Evolutionary conservation across 352 stramenopile species (phyloP).

Genomic region (Phytopythium litorale): DNA sequence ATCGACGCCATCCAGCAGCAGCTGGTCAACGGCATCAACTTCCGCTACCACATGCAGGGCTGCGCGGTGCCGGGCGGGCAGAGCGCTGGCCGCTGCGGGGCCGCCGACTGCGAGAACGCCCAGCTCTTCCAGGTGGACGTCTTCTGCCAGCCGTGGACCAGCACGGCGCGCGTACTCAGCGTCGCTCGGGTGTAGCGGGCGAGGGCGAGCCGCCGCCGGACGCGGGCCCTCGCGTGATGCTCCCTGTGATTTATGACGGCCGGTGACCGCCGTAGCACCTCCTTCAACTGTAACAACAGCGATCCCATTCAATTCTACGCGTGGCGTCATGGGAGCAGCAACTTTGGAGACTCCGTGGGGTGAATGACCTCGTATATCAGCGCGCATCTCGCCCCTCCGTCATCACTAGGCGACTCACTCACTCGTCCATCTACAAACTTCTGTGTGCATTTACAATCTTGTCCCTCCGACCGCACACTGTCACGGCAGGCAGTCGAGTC

Average conservation of each 20-base stretch:
- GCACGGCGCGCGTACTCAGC: constrained; percentile 35
- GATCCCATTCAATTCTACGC: not conserved
- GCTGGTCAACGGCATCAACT: constrained; percentile 64
- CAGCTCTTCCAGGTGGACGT: constrained; percentile 38
- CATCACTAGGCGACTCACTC: not conserved
- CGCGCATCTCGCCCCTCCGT: not conserved
- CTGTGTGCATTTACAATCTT: not conserved
- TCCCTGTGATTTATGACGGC: not conserved
- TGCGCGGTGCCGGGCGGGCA: constrained; percentile 24
- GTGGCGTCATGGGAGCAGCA: not conserved
- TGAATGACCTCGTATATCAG: not conserved
- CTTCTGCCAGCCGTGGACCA: constrained; percentile 47
- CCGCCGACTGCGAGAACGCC: constrained; percentile 12
- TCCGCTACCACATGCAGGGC: constrained; percentile 44
- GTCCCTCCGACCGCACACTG: not conserved
- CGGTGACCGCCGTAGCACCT: not conserved
- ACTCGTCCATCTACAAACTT: not conserved
- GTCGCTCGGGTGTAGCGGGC: constrained; percentile 21
- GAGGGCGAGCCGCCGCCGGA: not conserved
- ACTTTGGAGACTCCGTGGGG: not conserved
- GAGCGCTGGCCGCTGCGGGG: constrained; percentile 23
- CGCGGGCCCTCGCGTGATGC: too few species aligned
- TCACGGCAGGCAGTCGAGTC: not conserved
- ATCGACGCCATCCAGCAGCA: constrained; percentile 46
- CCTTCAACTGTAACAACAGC: not conserved